phyloP scores from a whole-genome alignment of 352 stramenopile genomes.

The Globisporangium carolinianum region DNA sequence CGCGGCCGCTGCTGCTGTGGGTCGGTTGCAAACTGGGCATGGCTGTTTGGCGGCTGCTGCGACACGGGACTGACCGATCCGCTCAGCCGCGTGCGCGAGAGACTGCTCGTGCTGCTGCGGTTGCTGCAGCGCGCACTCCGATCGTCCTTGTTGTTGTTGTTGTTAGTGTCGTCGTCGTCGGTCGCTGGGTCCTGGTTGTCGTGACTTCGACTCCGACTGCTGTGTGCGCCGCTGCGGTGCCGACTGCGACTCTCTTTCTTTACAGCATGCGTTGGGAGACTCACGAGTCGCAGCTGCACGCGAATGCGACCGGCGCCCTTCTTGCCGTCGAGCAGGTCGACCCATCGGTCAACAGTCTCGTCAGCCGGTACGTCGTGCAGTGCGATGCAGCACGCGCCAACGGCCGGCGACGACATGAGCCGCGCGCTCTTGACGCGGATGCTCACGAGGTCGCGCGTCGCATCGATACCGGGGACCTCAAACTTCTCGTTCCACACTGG shows the following conservation, averaged over 20 bases:
- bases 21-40: not conserved
- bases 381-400: slow-evolving; percentile 44
- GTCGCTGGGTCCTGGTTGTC: slow-evolving; percentile 1
- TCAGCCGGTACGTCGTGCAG: slow-evolving; percentile 40
- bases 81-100: slow-evolving; percentile 11
- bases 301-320: slow-evolving; percentile 51
- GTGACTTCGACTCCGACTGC: slow-evolving; percentile 3
- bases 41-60: not conserved
- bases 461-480: slow-evolving; percentile 47
- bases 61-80: slow-evolving; percentile 11
- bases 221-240: slow-evolving; percentile 1
- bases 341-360: slow-evolving; percentile 45
- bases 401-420: slow-evolving; percentile 50
- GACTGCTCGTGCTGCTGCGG: slow-evolving; percentile 10
- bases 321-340: slow-evolving; percentile 46
- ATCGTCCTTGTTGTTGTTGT: not conserved
- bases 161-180: not conserved
- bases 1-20: not conserved
- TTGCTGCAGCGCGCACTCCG: slow-evolving; percentile 1
- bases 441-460: slow-evolving; percentile 42
- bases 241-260: slow-evolving; percentile 2
- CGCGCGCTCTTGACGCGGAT: slow-evolving; percentile 68
- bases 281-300: slow-evolving; percentile 57
- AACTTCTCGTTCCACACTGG: slow-evolving; percentile 79
- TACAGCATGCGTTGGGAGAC: slow-evolving; percentile 13